These are phyloP conservation scores for Macroventuria anomochaeta DNA, from an alignment of 2,329 filamentous ascomycete genomes.

Conservation along the genomic window DNA sequence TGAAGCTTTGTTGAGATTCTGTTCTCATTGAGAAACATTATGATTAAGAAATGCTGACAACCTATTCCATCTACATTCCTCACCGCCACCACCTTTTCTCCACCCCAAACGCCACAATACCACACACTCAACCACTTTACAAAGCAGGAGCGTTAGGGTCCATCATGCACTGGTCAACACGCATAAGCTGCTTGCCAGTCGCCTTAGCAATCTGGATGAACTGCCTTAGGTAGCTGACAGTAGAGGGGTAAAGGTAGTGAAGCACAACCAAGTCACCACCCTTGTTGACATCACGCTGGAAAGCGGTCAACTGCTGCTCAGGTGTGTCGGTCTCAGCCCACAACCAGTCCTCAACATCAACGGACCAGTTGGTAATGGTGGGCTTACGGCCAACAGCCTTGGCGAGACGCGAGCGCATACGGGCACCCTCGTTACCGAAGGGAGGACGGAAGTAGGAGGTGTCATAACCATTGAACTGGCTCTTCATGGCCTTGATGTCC, in stretches of 20 bases:
- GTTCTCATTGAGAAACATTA: not conserved
- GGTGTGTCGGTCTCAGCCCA: conserved; percentile 69
- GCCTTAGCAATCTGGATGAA: conserved; percentile 70
- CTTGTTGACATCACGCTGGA: conserved; percentile 66
- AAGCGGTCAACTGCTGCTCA: conserved; percentile 70
- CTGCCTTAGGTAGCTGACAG: conserved; percentile 67
- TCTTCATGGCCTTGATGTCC: conserved; percentile 59
- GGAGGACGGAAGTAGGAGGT: conserved; percentile 70
- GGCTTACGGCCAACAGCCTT: conserved; percentile 54
- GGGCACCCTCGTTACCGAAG: conserved; percentile 71
- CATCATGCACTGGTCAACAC: conserved; percentile 70
- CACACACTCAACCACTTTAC: not conserved
- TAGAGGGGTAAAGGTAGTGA: conserved; percentile 71
- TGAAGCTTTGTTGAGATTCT: not conserved
- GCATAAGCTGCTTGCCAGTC: conserved; percentile 69
- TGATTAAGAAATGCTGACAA: conserved; percentile 2
- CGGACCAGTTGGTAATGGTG: conserved; percentile 70
- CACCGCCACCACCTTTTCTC: not conserved
- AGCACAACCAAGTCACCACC: conserved; percentile 71
- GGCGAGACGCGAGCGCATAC: conserved; percentile 68
- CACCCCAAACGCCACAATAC: not conserved
- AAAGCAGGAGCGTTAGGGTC: conserved; percentile 62
- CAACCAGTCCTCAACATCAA: conserved; percentile 75
- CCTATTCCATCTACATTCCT: not conserved
- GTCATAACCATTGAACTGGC: conserved; percentile 41